Evolutionary conservation across 2,329 filamentous ascomycete genomes (phyloP).

Genomic region (Penicillium glabrum): DNA sequence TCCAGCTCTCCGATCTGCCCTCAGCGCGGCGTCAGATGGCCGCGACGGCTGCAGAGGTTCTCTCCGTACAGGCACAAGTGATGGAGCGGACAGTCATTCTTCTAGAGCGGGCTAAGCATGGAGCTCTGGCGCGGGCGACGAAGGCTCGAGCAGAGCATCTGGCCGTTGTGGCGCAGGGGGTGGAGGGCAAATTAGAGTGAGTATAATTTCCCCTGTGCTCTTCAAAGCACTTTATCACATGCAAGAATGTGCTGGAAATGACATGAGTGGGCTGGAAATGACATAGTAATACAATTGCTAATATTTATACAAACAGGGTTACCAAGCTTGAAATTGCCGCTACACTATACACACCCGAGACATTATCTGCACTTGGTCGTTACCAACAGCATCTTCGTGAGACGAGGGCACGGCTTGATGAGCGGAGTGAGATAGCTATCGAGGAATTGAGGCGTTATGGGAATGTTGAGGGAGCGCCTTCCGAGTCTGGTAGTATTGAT

Average conservation of each 20-base stretch:
- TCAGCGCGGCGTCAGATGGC: slow-evolving; percentile 35
- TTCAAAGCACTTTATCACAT: neutral
- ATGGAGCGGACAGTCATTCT: slow-evolving; percentile 40
- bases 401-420: slow-evolving; percentile 29
- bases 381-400: slow-evolving; percentile 36
- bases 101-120: slow-evolving; percentile 42
- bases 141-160: slow-evolving; percentile 43
- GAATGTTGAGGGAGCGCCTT: slow-evolving; percentile 17
- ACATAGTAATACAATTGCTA: neutral
- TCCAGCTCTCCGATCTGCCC: slow-evolving; percentile 35
- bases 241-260: neutral
- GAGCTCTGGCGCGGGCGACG: slow-evolving; percentile 34
- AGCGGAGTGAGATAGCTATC: slow-evolving; percentile 28
- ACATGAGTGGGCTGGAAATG: no score
- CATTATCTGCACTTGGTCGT: slow-evolving; percentile 29
- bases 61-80: slow-evolving; percentile 32
- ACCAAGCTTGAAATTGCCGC: slow-evolving; percentile 37
- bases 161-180: slow-evolving; percentile 36
- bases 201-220: slow-evolving; percentile 8
- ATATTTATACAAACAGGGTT: slow-evolving; percentile 25
- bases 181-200: slow-evolving; percentile 41
- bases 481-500: slow-evolving; percentile 1
- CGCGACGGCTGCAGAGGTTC: slow-evolving; percentile 33
- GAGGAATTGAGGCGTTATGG: slow-evolving; percentile 38
- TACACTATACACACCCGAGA: slow-evolving; percentile 41